These are phyloP conservation scores for Fusarium xylarioides DNA, from an alignment of 2,329 filamentous ascomycete genomes.

Conservation along the genomic window DNA sequence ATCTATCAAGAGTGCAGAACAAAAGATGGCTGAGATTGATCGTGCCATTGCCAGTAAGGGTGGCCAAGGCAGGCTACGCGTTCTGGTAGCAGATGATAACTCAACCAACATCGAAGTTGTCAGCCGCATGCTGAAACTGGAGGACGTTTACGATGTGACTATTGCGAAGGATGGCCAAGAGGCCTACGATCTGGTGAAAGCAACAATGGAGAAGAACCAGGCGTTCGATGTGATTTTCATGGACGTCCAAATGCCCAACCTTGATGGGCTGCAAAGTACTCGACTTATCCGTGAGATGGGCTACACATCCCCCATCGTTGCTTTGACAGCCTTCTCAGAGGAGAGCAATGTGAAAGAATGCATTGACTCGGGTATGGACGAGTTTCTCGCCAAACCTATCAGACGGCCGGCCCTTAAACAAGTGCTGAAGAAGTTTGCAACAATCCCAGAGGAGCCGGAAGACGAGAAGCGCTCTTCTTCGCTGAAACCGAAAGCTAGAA, in stretches of 20 bases:
- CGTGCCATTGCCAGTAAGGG: conserved; percentile 70
- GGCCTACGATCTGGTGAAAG: conserved; percentile 85
- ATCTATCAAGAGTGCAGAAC: conserved; percentile 54
- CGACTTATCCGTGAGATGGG: conserved; percentile 86
- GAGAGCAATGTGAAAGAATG: conserved; percentile 89
- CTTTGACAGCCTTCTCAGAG: conserved; percentile 88
- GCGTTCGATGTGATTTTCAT: conserved; percentile 92
- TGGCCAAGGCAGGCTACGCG: conserved; percentile 72
- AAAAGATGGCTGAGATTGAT: conserved; percentile 72
- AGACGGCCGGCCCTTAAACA: conserved; percentile 85
- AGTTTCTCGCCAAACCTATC: conserved; percentile 82
- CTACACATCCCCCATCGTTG: conserved; percentile 88
- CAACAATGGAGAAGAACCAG: conserved; percentile 76
- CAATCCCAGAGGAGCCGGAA: conserved; percentile 75
- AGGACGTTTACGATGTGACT: conserved; percentile 86
- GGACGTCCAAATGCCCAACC: conserved; percentile 95
- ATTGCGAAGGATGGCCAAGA: conserved; percentile 89
- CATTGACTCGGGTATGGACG: conserved; percentile 91
- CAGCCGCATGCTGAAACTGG: conserved; percentile 74
- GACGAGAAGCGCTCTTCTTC: conserved; percentile 30
- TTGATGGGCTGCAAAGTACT: conserved; percentile 89
- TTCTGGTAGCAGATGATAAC: conserved; percentile 83
- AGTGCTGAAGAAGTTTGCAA: conserved; percentile 83
- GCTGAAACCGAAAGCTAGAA: conserved; percentile 25
- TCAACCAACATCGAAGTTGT: conserved; percentile 67